A percentile compares a stretch with the other conserved stretches of the same genome.
Conservation (phyloP, 1,284 basidiomycete genomes). For the Naganishia liquefaciens region DNA sequence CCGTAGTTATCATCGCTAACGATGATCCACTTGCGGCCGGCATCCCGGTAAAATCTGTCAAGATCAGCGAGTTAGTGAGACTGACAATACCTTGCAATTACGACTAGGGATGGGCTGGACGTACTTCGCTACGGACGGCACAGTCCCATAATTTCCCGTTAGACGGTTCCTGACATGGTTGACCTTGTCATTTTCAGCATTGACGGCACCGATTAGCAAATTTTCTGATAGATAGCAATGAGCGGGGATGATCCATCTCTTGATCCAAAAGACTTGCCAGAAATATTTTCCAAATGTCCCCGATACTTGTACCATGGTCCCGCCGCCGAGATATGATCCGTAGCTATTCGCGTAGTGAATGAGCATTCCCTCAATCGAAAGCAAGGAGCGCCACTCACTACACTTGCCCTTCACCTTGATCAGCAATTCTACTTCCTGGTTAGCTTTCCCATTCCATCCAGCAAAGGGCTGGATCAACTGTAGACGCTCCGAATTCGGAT, state of each 20-base stretch:
- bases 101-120: background rate
- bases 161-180: conserved; percentile 48
- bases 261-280: conserved; percentile 71
- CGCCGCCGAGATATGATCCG: conserved; percentile 90
- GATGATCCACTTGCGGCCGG: conserved; percentile 48
- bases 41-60: conserved; percentile 44
- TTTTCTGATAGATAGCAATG: conserved; percentile 37
- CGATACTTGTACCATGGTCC: conserved; percentile 94
- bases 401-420: conserved; percentile 91
- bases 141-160: conserved; percentile 42
- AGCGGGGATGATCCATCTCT: background rate
- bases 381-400: conserved; percentile 26
- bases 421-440: conserved; percentile 71
- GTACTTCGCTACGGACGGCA: conserved; percentile 42
- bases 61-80: background rate
- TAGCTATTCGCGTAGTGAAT: conserved; percentile 60
- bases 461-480: conserved; percentile 79
- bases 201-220: conserved; percentile 53
- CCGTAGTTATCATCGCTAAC: conserved; percentile 54
- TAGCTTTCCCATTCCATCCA: conserved; percentile 66
- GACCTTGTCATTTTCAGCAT: conserved; percentile 45
- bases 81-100: too few relatives aligned
- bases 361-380: background rate
- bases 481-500: conserved; percentile 71
- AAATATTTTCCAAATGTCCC: conserved; percentile 84